These are phyloP conservation scores for Hibiscus trionum DNA, from an alignment of 345 rosid species.

Conservation along the genomic window DNA sequence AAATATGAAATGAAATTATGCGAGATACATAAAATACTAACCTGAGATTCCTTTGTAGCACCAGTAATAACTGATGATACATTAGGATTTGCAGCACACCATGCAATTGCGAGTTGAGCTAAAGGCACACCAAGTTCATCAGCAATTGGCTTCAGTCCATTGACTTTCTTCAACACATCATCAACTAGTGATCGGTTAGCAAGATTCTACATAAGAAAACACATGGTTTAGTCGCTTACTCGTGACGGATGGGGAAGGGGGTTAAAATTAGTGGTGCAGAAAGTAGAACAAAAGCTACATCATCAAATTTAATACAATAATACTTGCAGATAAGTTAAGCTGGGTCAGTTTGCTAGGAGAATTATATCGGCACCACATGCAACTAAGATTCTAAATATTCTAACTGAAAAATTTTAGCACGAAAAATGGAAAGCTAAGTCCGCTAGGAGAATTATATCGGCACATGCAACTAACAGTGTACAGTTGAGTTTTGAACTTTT, in stretches of 20 bases:
- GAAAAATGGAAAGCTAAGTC: neutral
- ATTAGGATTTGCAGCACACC: conserved; percentile 98
- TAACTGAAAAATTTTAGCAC: neutral
- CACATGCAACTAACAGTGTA: neutral
- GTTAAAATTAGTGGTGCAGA: neutral
- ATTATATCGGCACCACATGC: no score
- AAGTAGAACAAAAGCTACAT: neutral
- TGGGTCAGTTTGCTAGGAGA: neutral
- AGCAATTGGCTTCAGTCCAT: conserved; percentile 90
- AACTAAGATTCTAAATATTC: neutral
- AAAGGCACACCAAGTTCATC: conserved; percentile 94
- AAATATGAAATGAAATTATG: neutral
- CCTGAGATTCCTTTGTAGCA: conserved; percentile 98
- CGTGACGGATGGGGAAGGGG: neutral
- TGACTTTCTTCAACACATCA: conserved; percentile 86
- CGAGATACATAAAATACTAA: conserved; percentile 18
- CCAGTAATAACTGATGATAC: conserved; percentile 95
- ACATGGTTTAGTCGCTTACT: conserved; percentile 5
- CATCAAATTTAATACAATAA: neutral
- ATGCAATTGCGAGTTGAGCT: conserved; percentile 94
- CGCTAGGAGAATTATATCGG: neutral
- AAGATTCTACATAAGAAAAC: conserved; percentile 49
- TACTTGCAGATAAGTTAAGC: neutral
- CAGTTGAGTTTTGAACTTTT: neutral
- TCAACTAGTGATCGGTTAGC: conserved; percentile 86